Evolutionary conservation across 2,329 filamentous ascomycete species (phyloP).

Genomic region (Leptographium wingfieldii): DNA sequence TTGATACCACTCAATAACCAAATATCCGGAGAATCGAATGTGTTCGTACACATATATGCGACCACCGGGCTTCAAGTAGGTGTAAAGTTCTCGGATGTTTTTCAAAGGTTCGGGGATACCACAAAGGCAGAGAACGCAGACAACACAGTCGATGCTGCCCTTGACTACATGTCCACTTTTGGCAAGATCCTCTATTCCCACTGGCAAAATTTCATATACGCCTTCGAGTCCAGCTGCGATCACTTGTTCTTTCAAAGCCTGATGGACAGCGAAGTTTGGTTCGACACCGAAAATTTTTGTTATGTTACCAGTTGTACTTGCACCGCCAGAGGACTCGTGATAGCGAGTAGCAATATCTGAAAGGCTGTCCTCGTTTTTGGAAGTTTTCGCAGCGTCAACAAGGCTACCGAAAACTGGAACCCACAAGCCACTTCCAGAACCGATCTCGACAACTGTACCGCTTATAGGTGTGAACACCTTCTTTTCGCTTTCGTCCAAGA

Average conservation of each 20-base stretch:
- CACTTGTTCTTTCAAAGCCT: constrained; percentile 32
- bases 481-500: constrained; percentile 17
- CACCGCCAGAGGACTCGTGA: not conserved
- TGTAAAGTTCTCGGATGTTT: constrained; percentile 43
- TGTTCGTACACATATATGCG: constrained; percentile 54
- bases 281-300: constrained; percentile 50
- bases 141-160: constrained; percentile 44
- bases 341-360: not conserved
- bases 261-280: constrained; percentile 44
- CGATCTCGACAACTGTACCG: constrained; percentile 48
- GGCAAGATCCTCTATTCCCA: constrained; percentile 47
- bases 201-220: constrained; percentile 48
- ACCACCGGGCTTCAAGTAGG: constrained; percentile 46
- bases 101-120: constrained; percentile 47
- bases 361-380: not conserved
- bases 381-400: not conserved
- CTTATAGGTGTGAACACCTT: constrained; percentile 24
- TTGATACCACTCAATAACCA: constrained; percentile 34
- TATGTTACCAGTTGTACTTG: constrained; percentile 14
- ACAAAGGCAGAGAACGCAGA: constrained; percentile 50
- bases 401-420: constrained; percentile 32
- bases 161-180: constrained; percentile 29
- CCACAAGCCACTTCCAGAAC: constrained; percentile 50
- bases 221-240: constrained; percentile 38
- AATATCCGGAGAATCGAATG: constrained; percentile 28